These are phyloP conservation scores for Puccinia sorghi DNA, from an alignment of 1,284 basidiomycete species.

Conservation along the genomic window DNA sequence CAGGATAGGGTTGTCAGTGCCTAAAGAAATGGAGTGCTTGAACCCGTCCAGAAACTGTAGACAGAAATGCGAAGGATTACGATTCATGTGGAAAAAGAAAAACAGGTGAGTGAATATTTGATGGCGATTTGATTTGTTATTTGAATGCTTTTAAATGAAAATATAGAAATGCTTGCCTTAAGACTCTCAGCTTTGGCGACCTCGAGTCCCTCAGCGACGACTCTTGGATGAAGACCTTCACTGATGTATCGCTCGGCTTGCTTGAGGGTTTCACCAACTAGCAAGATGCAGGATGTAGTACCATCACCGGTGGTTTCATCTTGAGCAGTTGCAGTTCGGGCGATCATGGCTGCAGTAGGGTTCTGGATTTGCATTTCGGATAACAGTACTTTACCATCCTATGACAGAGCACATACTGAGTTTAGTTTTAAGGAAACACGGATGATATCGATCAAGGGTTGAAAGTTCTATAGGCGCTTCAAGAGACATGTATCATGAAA, in stretches of 20 bases:
- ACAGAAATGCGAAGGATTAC: constrained; percentile 37
- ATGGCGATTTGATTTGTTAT: not conserved
- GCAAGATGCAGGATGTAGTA: constrained; percentile 92
- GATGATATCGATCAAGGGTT: not conserved
- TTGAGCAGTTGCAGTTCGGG: constrained; percentile 94
- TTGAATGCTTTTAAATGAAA: not conserved
- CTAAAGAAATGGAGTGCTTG: constrained; percentile 65
- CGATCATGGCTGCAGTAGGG: constrained; percentile 99
- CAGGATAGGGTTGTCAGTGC: constrained; percentile 81
- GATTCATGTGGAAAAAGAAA: not conserved
- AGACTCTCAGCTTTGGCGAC: constrained; percentile 93
- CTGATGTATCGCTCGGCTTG: constrained; percentile 97
- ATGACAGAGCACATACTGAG: not conserved
- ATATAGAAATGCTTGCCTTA: constrained; percentile 65
- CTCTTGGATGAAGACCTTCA: constrained; percentile 96
- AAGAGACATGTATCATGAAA: not conserved
- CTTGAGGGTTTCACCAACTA: constrained; percentile 95
- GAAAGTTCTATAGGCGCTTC: no score
- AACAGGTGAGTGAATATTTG: not conserved
- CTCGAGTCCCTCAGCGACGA: constrained; percentile 94
- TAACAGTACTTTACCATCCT: constrained; percentile 92
- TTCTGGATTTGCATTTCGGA: constrained; percentile 99
- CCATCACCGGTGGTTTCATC: constrained; percentile 99
- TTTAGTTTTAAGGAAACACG: not conserved
- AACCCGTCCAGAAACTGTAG: constrained; percentile 86